Conservation (phyloP, 139 green algal species). For the Eudorina sp. region DNA sequence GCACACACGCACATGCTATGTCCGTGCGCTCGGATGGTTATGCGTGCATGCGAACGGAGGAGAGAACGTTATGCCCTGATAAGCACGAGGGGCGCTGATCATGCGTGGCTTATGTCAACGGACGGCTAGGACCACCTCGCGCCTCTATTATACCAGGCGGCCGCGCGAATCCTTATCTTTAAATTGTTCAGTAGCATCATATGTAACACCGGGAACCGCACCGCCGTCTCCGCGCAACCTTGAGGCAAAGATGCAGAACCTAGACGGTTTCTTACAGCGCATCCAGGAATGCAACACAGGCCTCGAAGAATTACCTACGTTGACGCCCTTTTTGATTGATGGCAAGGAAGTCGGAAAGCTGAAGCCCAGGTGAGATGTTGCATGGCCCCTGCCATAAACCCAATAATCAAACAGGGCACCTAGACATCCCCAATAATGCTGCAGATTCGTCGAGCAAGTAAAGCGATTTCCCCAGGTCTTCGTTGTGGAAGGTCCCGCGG, state of each 20-base stretch:
- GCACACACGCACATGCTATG: no score
- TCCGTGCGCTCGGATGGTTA: no score
- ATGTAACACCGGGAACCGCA: background rate
- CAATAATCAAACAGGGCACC: background rate
- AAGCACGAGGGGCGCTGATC: no score
- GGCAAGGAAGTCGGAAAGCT: conserved; percentile 68
- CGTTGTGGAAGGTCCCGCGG: background rate
- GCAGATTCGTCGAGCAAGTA: conserved; percentile 70
- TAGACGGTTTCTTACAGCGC: conserved; percentile 60
- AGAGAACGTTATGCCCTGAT: no score
- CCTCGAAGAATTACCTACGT: conserved; percentile 52
- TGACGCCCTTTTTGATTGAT: conserved; percentile 65
- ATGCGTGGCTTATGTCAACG: background rate
- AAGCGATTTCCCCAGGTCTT: conserved; percentile 64
- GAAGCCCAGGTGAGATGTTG: conserved; percentile 54
- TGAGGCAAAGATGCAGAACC: background rate
- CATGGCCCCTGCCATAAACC: background rate
- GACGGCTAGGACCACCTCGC: background rate
- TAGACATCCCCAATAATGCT: background rate
- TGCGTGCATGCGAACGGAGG: no score
- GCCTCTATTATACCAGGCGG: background rate
- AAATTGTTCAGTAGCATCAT: background rate
- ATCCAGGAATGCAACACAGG: conserved; percentile 71
- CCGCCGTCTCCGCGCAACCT: background rate
- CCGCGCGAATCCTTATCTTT: background rate